phyloP scores from a whole-genome alignment of 805 yeast species.

The Nakazawaea holstii region DNA sequence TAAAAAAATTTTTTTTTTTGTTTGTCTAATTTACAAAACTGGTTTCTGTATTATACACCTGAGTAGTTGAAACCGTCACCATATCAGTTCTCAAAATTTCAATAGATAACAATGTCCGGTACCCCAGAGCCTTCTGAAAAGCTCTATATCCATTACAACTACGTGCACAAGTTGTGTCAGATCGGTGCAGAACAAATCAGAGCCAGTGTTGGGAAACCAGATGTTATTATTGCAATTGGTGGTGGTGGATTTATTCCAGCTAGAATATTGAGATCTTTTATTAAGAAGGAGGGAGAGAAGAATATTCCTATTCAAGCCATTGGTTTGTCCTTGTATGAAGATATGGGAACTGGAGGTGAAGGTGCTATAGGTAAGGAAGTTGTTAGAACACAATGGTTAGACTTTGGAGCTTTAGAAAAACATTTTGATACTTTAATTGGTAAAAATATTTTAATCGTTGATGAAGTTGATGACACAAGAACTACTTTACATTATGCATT shows the following conservation, averaged over 20 bases:
- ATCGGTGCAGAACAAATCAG: slow-evolving; percentile 27
- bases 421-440: slow-evolving; percentile 77
- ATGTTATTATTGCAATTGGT: slow-evolving; percentile 61
- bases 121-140: slow-evolving; percentile 29
- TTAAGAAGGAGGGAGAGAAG: slow-evolving; percentile 52
- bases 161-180: slow-evolving; percentile 80
- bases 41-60: not conserved
- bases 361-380: slow-evolving; percentile 74
- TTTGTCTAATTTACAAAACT: not conserved
- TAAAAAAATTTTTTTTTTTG: slow-evolving; percentile 1
- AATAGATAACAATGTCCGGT: slow-evolving; percentile 19
- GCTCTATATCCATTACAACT: slow-evolving; percentile 68
- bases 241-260: slow-evolving; percentile 75
- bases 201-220: slow-evolving; percentile 35
- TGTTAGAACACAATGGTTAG: slow-evolving; percentile 86
- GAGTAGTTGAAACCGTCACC: too few species aligned
- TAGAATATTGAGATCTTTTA: slow-evolving; percentile 58
- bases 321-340: slow-evolving; percentile 61
- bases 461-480: slow-evolving; percentile 90
- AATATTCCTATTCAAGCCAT: slow-evolving; percentile 70
- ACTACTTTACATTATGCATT: slow-evolving; percentile 85
- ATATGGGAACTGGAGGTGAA: slow-evolving; percentile 35
- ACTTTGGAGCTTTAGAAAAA: slow-evolving; percentile 63
- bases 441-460: slow-evolving; percentile 75
- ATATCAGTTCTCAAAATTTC: too few species aligned